Conservation (phyloP, 352 stramenopile genomes). For the Phytophthora rubi region DNA sequence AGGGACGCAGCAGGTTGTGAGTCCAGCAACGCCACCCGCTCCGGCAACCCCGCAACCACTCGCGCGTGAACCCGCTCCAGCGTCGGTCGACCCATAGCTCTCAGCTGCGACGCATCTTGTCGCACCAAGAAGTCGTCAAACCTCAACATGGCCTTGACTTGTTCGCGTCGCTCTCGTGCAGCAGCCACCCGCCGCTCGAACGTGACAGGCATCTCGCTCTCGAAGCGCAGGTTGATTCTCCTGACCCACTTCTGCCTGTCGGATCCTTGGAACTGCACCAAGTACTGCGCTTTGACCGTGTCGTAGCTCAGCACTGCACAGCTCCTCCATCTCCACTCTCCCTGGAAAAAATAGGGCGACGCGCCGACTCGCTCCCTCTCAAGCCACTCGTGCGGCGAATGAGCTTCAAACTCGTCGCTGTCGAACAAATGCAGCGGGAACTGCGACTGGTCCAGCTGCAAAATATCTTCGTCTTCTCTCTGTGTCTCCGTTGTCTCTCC, state of each 20-base stretch:
- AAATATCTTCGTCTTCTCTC: slow-evolving; percentile 64
- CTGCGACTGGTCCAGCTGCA: slow-evolving; percentile 92
- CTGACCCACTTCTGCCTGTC: slow-evolving; percentile 89
- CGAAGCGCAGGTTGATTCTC: slow-evolving; percentile 93
- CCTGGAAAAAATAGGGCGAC: slow-evolving; percentile 87
- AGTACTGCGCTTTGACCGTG: slow-evolving; percentile 65
- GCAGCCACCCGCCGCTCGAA: slow-evolving; percentile 84
- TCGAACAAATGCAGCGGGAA: slow-evolving; percentile 92
- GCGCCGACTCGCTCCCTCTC: slow-evolving; percentile 43
- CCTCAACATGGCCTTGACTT: slow-evolving; percentile 86
- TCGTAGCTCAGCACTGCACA: slow-evolving; percentile 77
- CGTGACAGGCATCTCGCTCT: slow-evolving; percentile 64
- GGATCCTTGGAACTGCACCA: slow-evolving; percentile 87
- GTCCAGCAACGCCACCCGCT: slow-evolving; percentile 64
- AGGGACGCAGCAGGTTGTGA: slow-evolving; percentile 61
- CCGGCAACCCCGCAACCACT: slow-evolving; percentile 82
- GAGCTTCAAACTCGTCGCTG: slow-evolving; percentile 84
- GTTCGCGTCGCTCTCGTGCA: slow-evolving; percentile 66
- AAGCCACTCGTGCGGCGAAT: slow-evolving; percentile 82
- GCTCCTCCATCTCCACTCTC: slow-evolving; percentile 84
- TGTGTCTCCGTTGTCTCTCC: background rate
- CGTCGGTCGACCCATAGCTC: slow-evolving; percentile 78
- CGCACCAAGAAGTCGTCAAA: slow-evolving; percentile 92
- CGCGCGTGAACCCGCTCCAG: slow-evolving; percentile 87
- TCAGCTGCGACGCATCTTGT: slow-evolving; percentile 73